These are phyloP conservation scores for Colletotrichum tamarilloi DNA, from an alignment of 2,329 filamentous ascomycete species.

Conservation along the genomic window DNA sequence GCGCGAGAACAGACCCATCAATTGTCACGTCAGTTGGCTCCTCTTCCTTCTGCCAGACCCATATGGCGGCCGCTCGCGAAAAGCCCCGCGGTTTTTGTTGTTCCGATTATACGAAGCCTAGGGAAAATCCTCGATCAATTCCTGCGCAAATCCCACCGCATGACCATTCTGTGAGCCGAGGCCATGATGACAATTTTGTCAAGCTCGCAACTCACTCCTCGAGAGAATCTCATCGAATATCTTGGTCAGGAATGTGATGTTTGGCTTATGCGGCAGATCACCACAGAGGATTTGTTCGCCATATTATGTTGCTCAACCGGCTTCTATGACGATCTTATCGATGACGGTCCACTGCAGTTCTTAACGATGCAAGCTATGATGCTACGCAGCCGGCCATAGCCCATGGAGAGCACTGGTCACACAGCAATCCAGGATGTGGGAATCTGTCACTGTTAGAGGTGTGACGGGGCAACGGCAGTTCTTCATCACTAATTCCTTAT, in stretches of 20 bases:
- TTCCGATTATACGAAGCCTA: neutral
- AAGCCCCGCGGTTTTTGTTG: neutral
- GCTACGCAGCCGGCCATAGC: neutral
- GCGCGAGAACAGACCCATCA: constrained; percentile 19
- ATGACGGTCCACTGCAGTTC: neutral
- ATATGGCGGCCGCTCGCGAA: constrained; percentile 24
- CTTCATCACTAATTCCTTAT: constrained; percentile 32
- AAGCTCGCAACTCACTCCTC: neutral
- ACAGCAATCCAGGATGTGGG: neutral
- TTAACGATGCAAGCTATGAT: neutral
- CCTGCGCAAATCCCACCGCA: neutral
- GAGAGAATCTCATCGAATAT: neutral
- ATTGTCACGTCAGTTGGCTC: constrained; percentile 21
- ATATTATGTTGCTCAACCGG: neutral
- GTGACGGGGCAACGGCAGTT: constrained; percentile 25
- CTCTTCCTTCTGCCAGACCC: neutral
- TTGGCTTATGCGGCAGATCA: neutral
- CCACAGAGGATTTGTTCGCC: neutral
- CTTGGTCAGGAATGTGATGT: neutral
- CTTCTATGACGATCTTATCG: neutral
- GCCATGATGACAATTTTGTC: neutral
- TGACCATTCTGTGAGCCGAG: constrained; percentile 1
- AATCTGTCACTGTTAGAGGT: neutral
- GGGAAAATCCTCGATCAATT: neutral
- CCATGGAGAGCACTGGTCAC: neutral